Base-by-base conservation (phyloP, 1,284 basidiomycete species). In the Moesziomyces globuligerus region DNA sequence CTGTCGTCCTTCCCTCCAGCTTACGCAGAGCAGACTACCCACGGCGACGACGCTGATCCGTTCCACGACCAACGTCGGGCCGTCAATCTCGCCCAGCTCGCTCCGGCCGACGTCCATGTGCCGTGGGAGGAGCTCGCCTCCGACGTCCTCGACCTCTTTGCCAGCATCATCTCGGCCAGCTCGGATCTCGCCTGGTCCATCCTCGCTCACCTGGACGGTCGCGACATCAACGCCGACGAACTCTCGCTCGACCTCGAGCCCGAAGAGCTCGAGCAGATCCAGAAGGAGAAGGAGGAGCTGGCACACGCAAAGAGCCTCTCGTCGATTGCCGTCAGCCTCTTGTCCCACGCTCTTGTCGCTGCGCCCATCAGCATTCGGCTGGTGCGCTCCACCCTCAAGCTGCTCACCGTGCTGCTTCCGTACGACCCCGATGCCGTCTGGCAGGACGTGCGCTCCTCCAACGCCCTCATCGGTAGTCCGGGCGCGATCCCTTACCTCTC, bases 381-480 rank as follows among this genome's bases (percentile, higher is more conserved):
- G 55, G 90, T 94, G 69, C 90, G 90, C 4, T 91, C 90, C 3
- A 87, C 90, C 0, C 87, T 93, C 84, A 89, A 88, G 52, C 88
- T 94, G 8, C 86, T 94, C n/a, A 87, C 90, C 9, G 88, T 89
- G 0, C 85, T 94, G 28, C 85, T 94, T 1, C 90, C 90, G 0
- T 86, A 85, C 43, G 90, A 90, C 74, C 89, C 91, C 2, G 88
- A 88, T 56, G 87, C 90, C 1, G 90, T 94, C 18, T 94, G 93
- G 92, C 85, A 93, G 7, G 92, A 90, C 75, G 86, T 93, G 25
- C 89, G 91, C 11, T 91, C 90, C 3, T 90, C 91, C 1, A 85
- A 88, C 2, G 85, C 89, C 6, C 85, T 94, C 17, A 92, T 93
- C 79, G 90, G 90, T 15, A 86, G 72, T 44, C 48, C 75, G 8